Evolutionary conservation across 2,329 filamentous ascomycete species (phyloP), one percentile per base, ranked within the genome.

Genomic region (Uncinocarpus reesii): DNA sequence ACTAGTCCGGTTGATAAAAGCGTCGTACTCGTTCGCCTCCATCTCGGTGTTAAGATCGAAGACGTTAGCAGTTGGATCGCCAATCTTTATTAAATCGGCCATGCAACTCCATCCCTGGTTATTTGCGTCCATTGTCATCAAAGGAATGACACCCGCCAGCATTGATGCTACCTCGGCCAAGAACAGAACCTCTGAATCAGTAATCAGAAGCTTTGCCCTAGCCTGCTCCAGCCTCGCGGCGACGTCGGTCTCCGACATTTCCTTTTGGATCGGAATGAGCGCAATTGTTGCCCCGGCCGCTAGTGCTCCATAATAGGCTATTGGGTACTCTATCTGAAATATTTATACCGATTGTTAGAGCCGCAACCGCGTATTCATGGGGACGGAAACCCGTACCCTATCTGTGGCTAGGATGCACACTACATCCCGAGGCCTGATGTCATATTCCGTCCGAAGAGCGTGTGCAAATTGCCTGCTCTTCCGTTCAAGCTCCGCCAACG

Each of bases 261-360:
- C 57, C 11, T 53, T 52, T 35, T 59, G 56, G 10, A 57, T 46
- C 10, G 57, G 57, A 34, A 59, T 56, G 23, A 52, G 52, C 16
- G 52, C 53, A 26, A 60, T 51, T 2, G 51, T 56, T 11, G 56
- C 58, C 11, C 58, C 58, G n/a, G 57, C 52, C 21, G 58, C 58
- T 6, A 60, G 38, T 4, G 47, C 50, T 8, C 55, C 57, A 26
- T 53, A 56, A 51, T 55, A 58, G 20, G 54, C 56, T 26, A 60
- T 53, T 1, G 58, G 58, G 40, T 59, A 60, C 35, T 56, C 42
- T 23, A 60, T 56, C 55, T 59, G n/a, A 8, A 32, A 10, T 7
- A 13, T 20, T 20, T 41, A 28, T 32, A 15, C 28, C 40, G 11
- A 34, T 38, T n/a, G 31, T 21, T 38, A 20, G 29, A 20, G n/a